These are phyloP conservation scores for Dactylellina leptospora DNA, from an alignment of 2,329 filamentous ascomycete genomes.

Conservation along the genomic window DNA sequence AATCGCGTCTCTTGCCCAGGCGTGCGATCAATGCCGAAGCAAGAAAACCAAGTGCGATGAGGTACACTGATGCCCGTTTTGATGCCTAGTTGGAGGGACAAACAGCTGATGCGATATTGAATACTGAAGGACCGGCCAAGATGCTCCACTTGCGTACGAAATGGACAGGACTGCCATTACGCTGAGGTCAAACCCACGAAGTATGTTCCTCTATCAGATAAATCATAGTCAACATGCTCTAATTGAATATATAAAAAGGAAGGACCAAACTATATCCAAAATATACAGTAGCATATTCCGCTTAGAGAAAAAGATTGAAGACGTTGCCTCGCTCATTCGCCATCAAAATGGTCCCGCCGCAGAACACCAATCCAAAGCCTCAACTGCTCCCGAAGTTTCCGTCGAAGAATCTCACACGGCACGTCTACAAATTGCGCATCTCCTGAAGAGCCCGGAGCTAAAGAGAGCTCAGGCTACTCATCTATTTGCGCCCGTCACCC, in stretches of 20 bases:
- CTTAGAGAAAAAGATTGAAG: slow-evolving; percentile 66
- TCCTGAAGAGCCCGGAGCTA: slow-evolving; percentile 61
- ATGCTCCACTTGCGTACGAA: slow-evolving; percentile 65
- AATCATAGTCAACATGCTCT: neutral
- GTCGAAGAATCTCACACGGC: slow-evolving; percentile 56
- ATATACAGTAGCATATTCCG: slow-evolving; percentile 67
- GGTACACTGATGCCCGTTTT: neutral
- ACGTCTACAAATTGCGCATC: slow-evolving; percentile 56
- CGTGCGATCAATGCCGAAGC: slow-evolving; percentile 66
- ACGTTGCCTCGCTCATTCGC: slow-evolving; percentile 61
- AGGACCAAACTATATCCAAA: slow-evolving; percentile 66
- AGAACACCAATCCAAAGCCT: slow-evolving; percentile 57
- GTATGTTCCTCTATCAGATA: slow-evolving; percentile 56
- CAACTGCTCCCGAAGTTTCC: slow-evolving; percentile 53
- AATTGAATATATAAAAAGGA: slow-evolving; percentile 58
- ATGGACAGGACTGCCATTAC: slow-evolving; percentile 65
- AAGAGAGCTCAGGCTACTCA: slow-evolving; percentile 60
- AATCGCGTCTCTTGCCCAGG: slow-evolving; percentile 58
- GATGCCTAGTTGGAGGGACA: neutral
- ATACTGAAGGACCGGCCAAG: slow-evolving; percentile 61
- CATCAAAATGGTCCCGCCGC: slow-evolving; percentile 55
- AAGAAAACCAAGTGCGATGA: slow-evolving; percentile 68
- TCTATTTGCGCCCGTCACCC: slow-evolving; percentile 22
- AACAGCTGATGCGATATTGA: neutral
- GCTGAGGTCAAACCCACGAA: slow-evolving; percentile 67